Base-by-base conservation (phyloP, 1,284 basidiomycete species). In the Gomphus sp. region DNA sequence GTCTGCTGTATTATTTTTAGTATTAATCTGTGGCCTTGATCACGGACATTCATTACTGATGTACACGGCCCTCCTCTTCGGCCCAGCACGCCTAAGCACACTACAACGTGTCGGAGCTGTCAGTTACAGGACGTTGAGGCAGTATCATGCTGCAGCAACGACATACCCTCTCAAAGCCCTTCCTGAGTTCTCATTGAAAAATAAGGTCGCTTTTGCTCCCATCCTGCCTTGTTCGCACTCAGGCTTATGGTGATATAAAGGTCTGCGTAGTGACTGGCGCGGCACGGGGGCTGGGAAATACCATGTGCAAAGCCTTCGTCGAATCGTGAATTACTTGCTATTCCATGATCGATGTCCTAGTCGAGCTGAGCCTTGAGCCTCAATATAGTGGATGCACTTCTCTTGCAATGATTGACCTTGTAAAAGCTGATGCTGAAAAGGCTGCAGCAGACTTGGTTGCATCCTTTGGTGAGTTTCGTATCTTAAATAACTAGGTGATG, bases 231-330 rank as follows among this genome's bases (percentile, higher is more conserved):
- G 34, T 34, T 7, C 16, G 28, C 28, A 34, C 49, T 33, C 3
- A 50, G 28, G 28, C 28, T 28, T 28, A 28, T 28, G 28, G 28
- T 14, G 3, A 7, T 34, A 7, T 47, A 16, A 72, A 97, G 86
- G 92, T 95, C 52, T 93, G 90, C 73, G 76, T 96, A 64, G 85
- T 98, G 58, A 98, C 95, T n/a, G 95, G 95, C 56, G 96, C 88
- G 56, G 95, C 93, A 16, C 81, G 91, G 66, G 95, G 95, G 12
- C 75, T 97, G 41, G 93, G 93, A 14, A 82, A 89, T 67, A 85
- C 93, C 71, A 93, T 97, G 71, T 93, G 91, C 66, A 82, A 86
- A 57, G 93, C 93, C 8, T 93, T 98, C 71, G 70, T 95, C 64
- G 85, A 91, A 73, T 91, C 91, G 79, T 92, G 70, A 67, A 84